These are phyloP conservation scores for Rhodamnia argentea DNA, from an alignment of 345 rosid species.

Conservation along the genomic window DNA sequence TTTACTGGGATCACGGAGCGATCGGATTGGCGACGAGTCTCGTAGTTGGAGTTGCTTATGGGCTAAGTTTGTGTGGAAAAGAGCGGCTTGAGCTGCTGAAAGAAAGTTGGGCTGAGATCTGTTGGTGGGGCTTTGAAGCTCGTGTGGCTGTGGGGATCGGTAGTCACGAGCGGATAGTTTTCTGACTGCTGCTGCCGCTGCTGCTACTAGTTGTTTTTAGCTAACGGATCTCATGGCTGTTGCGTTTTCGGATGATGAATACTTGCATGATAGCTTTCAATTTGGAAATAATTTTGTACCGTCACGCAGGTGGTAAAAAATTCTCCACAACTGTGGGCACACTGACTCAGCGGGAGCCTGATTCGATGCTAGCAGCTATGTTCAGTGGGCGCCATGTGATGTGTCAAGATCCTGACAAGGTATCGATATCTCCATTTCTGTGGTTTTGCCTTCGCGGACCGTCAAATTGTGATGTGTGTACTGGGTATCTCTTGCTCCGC, in stretches of 20 bases:
- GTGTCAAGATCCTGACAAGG: constrained; percentile 49
- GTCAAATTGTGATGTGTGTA: background rate
- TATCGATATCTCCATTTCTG: background rate
- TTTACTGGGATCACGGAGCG: background rate
- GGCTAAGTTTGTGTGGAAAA: background rate
- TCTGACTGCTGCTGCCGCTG: background rate
- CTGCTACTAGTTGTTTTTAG: background rate
- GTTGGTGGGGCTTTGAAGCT: background rate
- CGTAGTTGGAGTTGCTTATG: background rate
- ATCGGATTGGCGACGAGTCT: background rate
- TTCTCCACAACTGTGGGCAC: constrained; percentile 75
- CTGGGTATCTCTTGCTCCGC: background rate
- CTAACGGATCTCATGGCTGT: background rate
- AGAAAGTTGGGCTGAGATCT: background rate
- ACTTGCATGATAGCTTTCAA: background rate
- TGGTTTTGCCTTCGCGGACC: background rate
- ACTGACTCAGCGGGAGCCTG: constrained; percentile 78
- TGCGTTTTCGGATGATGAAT: background rate
- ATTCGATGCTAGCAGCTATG: constrained; percentile 92
- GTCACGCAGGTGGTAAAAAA: constrained; percentile 63
- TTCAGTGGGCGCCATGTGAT: constrained; percentile 78
- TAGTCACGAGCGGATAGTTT: background rate
- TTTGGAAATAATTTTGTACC: background rate
- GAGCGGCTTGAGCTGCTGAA: background rate
- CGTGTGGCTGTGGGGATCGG: background rate